Evolutionary conservation across 1,284 basidiomycete species (phyloP).

Genomic region (Puccinia triticina): DNA sequence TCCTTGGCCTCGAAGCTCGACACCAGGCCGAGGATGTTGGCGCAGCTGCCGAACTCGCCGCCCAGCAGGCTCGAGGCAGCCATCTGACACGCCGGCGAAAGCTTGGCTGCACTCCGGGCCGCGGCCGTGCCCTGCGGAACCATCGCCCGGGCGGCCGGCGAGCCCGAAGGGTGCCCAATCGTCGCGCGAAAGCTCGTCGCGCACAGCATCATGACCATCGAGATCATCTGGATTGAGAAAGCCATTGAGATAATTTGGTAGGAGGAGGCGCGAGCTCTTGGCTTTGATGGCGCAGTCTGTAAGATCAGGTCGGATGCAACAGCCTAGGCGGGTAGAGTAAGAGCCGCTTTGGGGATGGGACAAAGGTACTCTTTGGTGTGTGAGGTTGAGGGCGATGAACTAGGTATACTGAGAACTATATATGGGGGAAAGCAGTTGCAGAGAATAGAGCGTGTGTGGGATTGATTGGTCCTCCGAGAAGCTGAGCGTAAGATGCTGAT

Average conservation of each 20-base stretch:
- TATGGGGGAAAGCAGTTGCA: too few species aligned
- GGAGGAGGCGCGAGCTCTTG: too few species aligned
- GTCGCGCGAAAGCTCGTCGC: not conserved
- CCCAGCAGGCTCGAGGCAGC: not conserved
- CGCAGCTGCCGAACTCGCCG: conserved; percentile 20
- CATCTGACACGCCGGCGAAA: conserved; percentile 8
- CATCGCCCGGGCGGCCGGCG: not conserved
- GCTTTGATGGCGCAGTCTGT: too few species aligned
- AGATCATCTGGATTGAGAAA: not conserved
- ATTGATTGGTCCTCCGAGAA: too few species aligned
- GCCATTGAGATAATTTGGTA: not conserved
- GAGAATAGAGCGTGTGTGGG: too few species aligned
- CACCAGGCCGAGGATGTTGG: conserved; percentile 12
- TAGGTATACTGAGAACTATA: too few species aligned
- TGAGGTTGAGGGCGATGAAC: too few species aligned
- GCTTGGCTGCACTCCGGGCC: conserved; percentile 3
- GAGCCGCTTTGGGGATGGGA: too few species aligned
- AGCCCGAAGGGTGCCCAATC: not conserved
- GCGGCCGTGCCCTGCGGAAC: not conserved
- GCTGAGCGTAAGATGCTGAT: too few species aligned
- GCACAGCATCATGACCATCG: not conserved
- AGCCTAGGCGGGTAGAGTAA: too few species aligned
- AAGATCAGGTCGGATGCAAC: too few species aligned
- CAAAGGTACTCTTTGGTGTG: too few species aligned
- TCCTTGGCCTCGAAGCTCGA: not conserved